A percentile compares a stretch with the other conserved stretches of the same genome.
phyloP scores from a whole-genome alignment of 208 protist species.

The Entamoeba dispar region DNA sequence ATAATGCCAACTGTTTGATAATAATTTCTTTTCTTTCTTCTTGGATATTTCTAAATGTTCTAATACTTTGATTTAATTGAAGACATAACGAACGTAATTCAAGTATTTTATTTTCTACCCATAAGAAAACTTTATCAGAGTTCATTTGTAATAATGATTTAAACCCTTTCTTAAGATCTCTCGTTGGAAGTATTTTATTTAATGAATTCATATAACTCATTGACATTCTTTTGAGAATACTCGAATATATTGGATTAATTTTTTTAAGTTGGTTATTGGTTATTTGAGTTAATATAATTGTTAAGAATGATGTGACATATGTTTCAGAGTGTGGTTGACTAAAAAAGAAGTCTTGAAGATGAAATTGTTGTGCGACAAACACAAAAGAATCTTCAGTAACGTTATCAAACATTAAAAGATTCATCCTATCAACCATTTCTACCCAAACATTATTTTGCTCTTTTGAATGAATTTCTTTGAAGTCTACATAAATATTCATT shows the following conservation, averaged over 20 bases:
- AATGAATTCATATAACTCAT: background rate
- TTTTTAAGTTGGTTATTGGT: background rate
- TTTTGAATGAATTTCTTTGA: background rate
- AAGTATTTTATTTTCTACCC: too few species aligned
- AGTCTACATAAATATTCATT: background rate
- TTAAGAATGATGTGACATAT: background rate
- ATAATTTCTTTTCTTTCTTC: too few species aligned
- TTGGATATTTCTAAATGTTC: too few species aligned
- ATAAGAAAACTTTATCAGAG: too few species aligned
- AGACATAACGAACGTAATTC: too few species aligned
- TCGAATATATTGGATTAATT: background rate
- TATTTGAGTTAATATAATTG: background rate
- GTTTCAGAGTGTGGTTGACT: background rate
- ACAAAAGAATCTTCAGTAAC: background rate
- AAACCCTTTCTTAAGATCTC: background rate
- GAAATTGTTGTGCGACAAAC: background rate
- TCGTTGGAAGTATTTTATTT: background rate
- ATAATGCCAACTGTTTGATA: too few species aligned
- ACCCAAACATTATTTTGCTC: background rate
- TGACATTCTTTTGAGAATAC: background rate
- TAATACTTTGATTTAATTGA: too few species aligned
- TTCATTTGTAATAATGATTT: background rate
- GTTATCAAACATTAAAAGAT: background rate
- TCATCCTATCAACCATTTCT: background rate
- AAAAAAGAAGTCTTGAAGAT: background rate